Evolutionary conservation across 2,329 filamentous ascomycete species (phyloP), one percentile per base, ranked within the genome.

Genomic region (Scytalidium lignicola): DNA sequence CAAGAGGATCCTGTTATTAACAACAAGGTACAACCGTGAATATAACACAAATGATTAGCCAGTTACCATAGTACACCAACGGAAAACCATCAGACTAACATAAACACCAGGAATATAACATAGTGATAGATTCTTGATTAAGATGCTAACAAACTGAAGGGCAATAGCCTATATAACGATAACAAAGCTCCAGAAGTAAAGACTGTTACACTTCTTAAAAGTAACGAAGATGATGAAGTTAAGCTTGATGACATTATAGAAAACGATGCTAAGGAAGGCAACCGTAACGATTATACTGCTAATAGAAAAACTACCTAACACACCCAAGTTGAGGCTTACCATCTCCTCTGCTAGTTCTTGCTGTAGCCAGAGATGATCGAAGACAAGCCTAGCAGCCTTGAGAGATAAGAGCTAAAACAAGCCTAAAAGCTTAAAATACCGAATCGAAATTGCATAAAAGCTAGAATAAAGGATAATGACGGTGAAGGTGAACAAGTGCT

Each of bases 1-100:
- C 1, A 79, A 65, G 15, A 73, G 62, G 19, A 65, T 60, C 7
- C 70, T 68, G 40, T 76, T 73, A 7, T 70, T 71, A 2, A 76
- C 65, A 8, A 81, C 70, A 2, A 81, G 67, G 55, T 80, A 74
- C 2, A 81, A 68, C 19, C 78, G 71, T 2, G 76, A 80, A 63
- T 76, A 81, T 2, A 81, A 67, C 8, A 81, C 78, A 19, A 78
- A 55, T 1, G 73, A 73, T 56, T 79, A 75, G 0, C 78, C 78
- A n/a, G 53, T 55, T 9, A 58, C 51, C 52, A 58, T 55, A n/a
- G 60, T 63, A 53, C 67, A 73, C 72, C 72, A 74, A 45, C 72
- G 71, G 26, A 74, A 52, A 15, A 67, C 70, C 41, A 75, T 62
- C 17, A 74, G 59, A 9, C 67, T 66, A n/a, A 73, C 62, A 2